A percentile compares a stretch with the other conserved stretches of the same genome.
These are phyloP conservation scores for Ceratobasidium sp. DNA, from an alignment of 1,284 basidiomycete genomes.

Conservation along the genomic window DNA sequence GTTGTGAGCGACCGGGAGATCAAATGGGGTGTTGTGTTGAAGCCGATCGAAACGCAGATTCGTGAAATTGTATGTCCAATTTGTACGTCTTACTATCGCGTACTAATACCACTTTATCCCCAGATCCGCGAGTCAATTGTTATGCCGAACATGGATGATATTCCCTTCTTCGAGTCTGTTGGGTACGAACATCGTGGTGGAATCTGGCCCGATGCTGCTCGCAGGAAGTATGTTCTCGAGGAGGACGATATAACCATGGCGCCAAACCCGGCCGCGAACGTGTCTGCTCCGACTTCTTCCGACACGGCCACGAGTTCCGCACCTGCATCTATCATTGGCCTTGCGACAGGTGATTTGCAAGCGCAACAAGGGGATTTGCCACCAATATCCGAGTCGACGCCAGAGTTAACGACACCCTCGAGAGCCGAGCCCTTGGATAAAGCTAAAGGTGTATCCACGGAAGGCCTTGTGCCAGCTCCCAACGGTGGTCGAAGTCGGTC, in stretches of 20 bases:
- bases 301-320: conserved; percentile 12
- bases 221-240: conserved; percentile 53
- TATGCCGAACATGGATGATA: conserved; percentile 97
- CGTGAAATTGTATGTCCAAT: conserved; percentile 83
- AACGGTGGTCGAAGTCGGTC: conserved; percentile 22
- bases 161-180: conserved; percentile 90
- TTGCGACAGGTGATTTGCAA: conserved; percentile 11
- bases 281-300: conserved; percentile 12
- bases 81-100: neutral
- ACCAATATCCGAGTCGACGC: conserved; percentile 32
- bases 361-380: conserved; percentile 2
- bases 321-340: conserved; percentile 29
- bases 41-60: conserved; percentile 88
- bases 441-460: neutral
- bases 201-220: conserved; percentile 85
- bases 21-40: conserved; percentile 91
- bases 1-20: conserved; percentile 93
- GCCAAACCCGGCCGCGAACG: conserved; percentile 37
- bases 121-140: conserved; percentile 94
- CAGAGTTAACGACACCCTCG: conserved; percentile 7
- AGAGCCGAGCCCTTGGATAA: neutral
- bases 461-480: conserved; percentile 4
- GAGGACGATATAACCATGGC: conserved; percentile 31
- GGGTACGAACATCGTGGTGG: conserved; percentile 80
- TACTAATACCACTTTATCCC: neutral